A percentile compares a stretch with the other conserved stretches of the same genome.
phyloP scores from a whole-genome alignment of 768 basidiomycete genomes.

The Pisolithus marmoratus region DNA sequence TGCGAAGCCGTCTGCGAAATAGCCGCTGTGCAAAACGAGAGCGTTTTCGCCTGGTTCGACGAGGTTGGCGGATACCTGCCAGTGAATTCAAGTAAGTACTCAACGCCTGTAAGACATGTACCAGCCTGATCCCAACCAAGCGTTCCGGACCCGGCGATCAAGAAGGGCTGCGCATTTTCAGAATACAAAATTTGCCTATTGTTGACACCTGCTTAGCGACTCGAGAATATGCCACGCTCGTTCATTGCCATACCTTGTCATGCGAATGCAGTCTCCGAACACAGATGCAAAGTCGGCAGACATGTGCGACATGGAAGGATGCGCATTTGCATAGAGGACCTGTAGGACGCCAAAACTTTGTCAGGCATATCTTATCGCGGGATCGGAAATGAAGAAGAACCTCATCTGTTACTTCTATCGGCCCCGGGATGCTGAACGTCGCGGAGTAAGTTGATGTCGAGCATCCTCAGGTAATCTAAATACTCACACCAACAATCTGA shows the following conservation, averaged over 20 bases:
- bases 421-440: slow-evolving; percentile 50
- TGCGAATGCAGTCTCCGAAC: slow-evolving; percentile 83
- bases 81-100: neutral
- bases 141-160: slow-evolving; percentile 93
- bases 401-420: slow-evolving; percentile 60
- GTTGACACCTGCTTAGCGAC: neutral
- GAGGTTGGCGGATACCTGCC: slow-evolving; percentile 82
- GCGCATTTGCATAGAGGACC: slow-evolving; percentile 92
- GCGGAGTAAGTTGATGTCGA: slow-evolving; percentile 7
- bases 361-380: neutral
- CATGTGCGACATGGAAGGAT: slow-evolving; percentile 84
- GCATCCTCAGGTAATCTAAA: neutral
- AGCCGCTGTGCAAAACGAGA: slow-evolving; percentile 84
- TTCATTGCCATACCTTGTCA: slow-evolving; percentile 54
- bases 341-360: slow-evolving; percentile 18
- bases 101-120: neutral
- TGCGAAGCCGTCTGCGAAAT: slow-evolving; percentile 89
- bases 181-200: slow-evolving; percentile 73
- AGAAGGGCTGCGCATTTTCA: slow-evolving; percentile 77
- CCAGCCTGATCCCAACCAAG: slow-evolving; percentile 92
- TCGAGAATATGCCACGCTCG: slow-evolving; percentile 1
- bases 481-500: slow-evolving; percentile 46
- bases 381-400: slow-evolving; percentile 23
- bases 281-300: slow-evolving; percentile 83
- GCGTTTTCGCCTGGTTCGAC: slow-evolving; percentile 75